Percentiles rank a stretch among this genome's conserved stretches.
These are phyloP conservation scores for Westerdykella aurantiaca DNA, from an alignment of 2,329 filamentous ascomycete genomes.

Conservation along the genomic window DNA sequence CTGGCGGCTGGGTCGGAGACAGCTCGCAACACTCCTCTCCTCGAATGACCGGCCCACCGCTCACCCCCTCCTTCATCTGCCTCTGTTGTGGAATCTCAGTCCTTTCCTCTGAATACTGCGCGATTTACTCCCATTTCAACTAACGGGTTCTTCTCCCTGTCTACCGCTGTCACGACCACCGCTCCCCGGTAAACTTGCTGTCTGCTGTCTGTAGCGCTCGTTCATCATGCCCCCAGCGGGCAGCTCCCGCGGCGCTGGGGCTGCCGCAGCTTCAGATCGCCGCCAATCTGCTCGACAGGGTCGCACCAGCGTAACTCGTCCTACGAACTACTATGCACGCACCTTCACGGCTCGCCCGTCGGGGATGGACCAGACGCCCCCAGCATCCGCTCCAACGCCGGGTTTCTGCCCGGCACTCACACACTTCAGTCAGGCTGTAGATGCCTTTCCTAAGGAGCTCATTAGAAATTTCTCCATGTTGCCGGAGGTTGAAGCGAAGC, in stretches of 20 bases:
- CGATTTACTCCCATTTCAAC: no score
- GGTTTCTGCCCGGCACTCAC: slow-evolving; percentile 62
- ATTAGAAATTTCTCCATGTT: slow-evolving; percentile 92
- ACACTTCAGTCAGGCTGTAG: slow-evolving; percentile 84
- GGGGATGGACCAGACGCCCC: slow-evolving; percentile 34
- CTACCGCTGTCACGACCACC: no score
- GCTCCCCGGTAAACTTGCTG: no score
- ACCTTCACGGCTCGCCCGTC: slow-evolving; percentile 38
- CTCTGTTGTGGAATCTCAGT: no score
- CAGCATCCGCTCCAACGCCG: slow-evolving; percentile 33
- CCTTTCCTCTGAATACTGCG: no score
- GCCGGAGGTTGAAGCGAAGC: slow-evolving; percentile 97
- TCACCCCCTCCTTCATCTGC: no score
- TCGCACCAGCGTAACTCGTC: slow-evolving; percentile 42
- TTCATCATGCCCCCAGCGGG: slow-evolving; percentile 33
- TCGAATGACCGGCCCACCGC: no score
- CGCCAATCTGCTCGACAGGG: slow-evolving; percentile 44
- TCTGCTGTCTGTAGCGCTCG: slow-evolving; percentile 6
- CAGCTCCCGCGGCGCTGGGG: slow-evolving; percentile 24
- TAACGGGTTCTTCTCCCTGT: no score
- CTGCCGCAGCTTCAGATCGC: slow-evolving; percentile 19
- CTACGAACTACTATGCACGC: slow-evolving; percentile 49
- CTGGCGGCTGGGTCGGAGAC: no score
- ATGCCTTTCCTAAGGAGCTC: slow-evolving; percentile 88
- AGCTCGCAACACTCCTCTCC: no score